Evolutionary conservation across 495 filamentous ascomycete species (phyloP), one percentile per base, ranked within the genome.

Genomic region (Tuber melanosporum): DNA sequence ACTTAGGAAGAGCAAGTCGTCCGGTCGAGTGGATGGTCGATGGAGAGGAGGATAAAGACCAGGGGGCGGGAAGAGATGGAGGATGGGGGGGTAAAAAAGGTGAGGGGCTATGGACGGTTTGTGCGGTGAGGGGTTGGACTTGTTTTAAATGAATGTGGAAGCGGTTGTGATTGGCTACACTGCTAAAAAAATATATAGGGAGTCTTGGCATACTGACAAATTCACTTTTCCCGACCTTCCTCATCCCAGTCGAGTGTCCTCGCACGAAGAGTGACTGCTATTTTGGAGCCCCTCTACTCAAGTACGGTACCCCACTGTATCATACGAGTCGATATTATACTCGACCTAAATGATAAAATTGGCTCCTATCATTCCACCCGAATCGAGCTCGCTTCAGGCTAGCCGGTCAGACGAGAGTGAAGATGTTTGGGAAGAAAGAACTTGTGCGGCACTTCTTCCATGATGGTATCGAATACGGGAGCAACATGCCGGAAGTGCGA

Each of bases 11-110:
- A 78, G 77, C 75, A 78, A 71, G 75, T 74, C 77, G 78, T 80
- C 78, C 77, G 73, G 75, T 79, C 73, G 73, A 80, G 78, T 52
- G 77, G 47, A 70, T 71, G 62, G 78, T 81, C 77, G 80, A 80
- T 82, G 82, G 79, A 76, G 79, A 81, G 74, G 71, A 76, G 80
- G 78, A 77, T 77, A 76, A 79, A 79, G 80, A 77, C 76, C 76
- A 82, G 80, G 79, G 74, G 78, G 74, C 77, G 80, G 22, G n/a
- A 74, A 72, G 73, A 70, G 41, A 76, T 46, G 77, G 72, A 39
- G 69, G 66, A 71, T 57, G 73, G 74, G 79, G 72, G 46, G 57
- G 66, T 83, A 80, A 78, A 82, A 41, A 77, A 78, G 78, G 75
- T 81, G 78, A 78, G 79, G 79, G 80, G 80, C 73, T 81, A 77